phyloP scores from a whole-genome alignment of 805 yeast species.

The Ogataea ganodermae region DNA sequence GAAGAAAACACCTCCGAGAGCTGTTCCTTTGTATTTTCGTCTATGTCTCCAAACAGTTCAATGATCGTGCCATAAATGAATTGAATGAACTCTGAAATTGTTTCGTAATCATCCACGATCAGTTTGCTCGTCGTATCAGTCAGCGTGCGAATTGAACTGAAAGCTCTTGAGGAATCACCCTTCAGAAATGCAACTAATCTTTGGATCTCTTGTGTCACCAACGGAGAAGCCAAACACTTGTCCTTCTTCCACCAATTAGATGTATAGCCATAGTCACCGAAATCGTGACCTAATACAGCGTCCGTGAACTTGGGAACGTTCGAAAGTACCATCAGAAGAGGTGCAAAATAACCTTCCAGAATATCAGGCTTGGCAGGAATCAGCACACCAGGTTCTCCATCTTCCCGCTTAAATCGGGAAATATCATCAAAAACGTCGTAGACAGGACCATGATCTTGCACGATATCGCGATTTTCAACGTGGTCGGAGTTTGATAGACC shows the following conservation, averaged over 20 bases:
- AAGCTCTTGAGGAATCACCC: conserved; percentile 38
- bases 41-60: conserved; percentile 21
- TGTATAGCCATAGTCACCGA: conserved; percentile 37
- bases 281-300: conserved; percentile 34
- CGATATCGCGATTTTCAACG: conserved; percentile 10
- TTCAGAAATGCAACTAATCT: conserved; percentile 40
- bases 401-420: conserved; percentile 26
- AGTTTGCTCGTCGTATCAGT: conserved; percentile 33
- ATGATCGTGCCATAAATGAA: conserved; percentile 24
- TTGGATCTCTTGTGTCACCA: conserved; percentile 40
- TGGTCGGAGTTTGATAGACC: conserved; percentile 7
- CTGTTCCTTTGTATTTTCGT: conserved; percentile 15
- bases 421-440: conserved; percentile 38
- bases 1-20: conserved; percentile 24
- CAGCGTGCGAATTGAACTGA: conserved; percentile 40
- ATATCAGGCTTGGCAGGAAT: conserved; percentile 37
- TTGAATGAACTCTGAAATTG: conserved; percentile 31
- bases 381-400: conserved; percentile 34
- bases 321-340: conserved; percentile 42
- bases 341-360: conserved; percentile 44
- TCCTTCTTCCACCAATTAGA: conserved; percentile 43
- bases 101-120: conserved; percentile 31
- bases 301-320: conserved; percentile 38
- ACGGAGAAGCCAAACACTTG: conserved; percentile 27
- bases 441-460: conserved; percentile 6